Conservation (phyloP, 148 eudicot genomes). For the Diospyros kaki region DNA sequence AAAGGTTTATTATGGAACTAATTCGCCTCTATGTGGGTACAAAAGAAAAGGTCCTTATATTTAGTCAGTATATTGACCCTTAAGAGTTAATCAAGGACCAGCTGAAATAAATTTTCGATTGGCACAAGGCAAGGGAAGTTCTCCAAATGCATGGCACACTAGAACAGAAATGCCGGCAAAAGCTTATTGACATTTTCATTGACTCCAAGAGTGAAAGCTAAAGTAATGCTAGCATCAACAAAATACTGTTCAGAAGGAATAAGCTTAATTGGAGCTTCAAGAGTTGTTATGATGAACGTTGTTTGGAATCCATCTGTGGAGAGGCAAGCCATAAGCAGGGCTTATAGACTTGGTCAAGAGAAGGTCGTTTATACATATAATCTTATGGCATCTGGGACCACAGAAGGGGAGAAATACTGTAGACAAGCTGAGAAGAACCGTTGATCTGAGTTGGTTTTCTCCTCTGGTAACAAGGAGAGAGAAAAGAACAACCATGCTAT, state of each 20-base stretch:
- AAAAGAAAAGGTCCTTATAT: slow-evolving; percentile 55
- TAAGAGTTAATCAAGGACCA: slow-evolving; percentile 24
- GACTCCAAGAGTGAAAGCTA: slow-evolving; percentile 34
- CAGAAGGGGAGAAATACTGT: slow-evolving; percentile 34
- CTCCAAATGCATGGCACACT: slow-evolving; percentile 41
- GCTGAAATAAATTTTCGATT: slow-evolving; percentile 23
- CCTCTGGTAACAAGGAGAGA: slow-evolving; percentile 16
- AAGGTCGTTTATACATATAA: slow-evolving; percentile 53
- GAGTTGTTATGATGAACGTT: slow-evolving; percentile 60
- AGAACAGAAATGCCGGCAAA: slow-evolving; percentile 29
- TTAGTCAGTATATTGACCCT: slow-evolving; percentile 51
- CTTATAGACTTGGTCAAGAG: slow-evolving; percentile 55
- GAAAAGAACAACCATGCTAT: background rate
- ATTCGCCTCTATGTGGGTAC: slow-evolving; percentile 26
- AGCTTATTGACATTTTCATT: slow-evolving; percentile 33
- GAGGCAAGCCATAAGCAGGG: slow-evolving; percentile 67
- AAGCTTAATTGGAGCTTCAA: slow-evolving; percentile 61
- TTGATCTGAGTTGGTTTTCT: slow-evolving; percentile 43
- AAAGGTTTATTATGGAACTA: slow-evolving; percentile 45
- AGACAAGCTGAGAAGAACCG: slow-evolving; percentile 34
- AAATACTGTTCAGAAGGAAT: slow-evolving; percentile 68
- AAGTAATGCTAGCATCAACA: slow-evolving; percentile 57
- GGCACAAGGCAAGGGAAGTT: slow-evolving; percentile 39
- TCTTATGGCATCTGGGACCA: slow-evolving; percentile 32
- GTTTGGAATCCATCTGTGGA: slow-evolving; percentile 71